Conservation (phyloP, 495 filamentous ascomycete genomes). For the Xylaria bambusicola region DNA sequence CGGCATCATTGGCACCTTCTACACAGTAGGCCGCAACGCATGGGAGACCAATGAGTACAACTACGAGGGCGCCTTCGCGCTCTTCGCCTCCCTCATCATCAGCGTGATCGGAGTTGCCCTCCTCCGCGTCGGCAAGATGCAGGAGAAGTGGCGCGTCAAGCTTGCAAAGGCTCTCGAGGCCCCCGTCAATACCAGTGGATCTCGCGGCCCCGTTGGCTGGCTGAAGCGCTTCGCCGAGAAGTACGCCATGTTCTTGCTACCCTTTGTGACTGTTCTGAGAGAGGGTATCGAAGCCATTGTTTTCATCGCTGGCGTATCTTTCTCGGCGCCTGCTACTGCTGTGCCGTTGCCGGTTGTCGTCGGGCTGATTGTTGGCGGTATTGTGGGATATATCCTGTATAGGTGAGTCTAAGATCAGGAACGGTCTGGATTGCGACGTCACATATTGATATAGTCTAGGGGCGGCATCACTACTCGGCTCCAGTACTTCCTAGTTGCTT, state of each 20-base stretch:
- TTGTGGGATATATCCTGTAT: slow-evolving; percentile 74
- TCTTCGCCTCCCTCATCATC: slow-evolving; percentile 75
- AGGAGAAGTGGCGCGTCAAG: slow-evolving; percentile 83
- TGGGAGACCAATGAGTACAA: slow-evolving; percentile 69
- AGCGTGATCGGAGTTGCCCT: slow-evolving; percentile 76
- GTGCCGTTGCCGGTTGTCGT: slow-evolving; percentile 74
- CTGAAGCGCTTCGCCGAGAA: slow-evolving; percentile 70
- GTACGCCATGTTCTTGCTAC: slow-evolving; percentile 79
- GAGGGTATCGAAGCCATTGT: slow-evolving; percentile 83
- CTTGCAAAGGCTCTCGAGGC: slow-evolving; percentile 66
- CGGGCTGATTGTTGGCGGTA: slow-evolving; percentile 62
- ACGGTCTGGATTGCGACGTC: background rate
- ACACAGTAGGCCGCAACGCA: slow-evolving; percentile 64
- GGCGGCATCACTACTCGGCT: slow-evolving; percentile 60
- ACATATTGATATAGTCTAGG: slow-evolving; percentile 29
- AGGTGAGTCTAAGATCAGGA: slow-evolving; percentile 54
- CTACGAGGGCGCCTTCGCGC: slow-evolving; percentile 75
- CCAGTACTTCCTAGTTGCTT: slow-evolving; percentile 77
- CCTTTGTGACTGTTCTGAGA: slow-evolving; percentile 80
- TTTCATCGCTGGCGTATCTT: slow-evolving; percentile 78
- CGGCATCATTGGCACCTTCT: slow-evolving; percentile 80
- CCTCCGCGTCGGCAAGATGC: slow-evolving; percentile 78
- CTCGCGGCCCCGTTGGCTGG: slow-evolving; percentile 28
- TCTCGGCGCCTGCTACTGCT: slow-evolving; percentile 69
- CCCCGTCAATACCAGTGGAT: slow-evolving; percentile 41